Conservation (phyloP, 2,329 filamentous ascomycete species). For the Monosporascus cannonballus region DNA sequence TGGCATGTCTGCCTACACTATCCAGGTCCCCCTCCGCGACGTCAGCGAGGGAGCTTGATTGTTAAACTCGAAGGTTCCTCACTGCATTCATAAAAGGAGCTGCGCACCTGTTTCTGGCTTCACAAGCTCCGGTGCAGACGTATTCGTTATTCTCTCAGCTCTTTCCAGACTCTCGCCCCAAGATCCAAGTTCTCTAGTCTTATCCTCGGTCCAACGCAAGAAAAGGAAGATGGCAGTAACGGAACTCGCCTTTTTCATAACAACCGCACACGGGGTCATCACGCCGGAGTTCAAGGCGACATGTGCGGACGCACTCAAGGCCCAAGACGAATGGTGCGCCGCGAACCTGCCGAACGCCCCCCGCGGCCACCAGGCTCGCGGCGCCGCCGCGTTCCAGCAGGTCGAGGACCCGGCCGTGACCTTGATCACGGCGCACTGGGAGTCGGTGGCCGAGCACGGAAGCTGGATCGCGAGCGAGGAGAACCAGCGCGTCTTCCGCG, state of each 20-base stretch:
- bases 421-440: slow-evolving; percentile 41
- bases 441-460: slow-evolving; percentile 32
- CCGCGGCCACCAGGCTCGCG: slow-evolving; percentile 28
- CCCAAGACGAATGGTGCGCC: slow-evolving; percentile 37
- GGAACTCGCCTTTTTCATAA: slow-evolving; percentile 21
- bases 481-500: slow-evolving; percentile 30
- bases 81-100: too few species aligned
- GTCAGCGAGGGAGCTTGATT: too few species aligned
- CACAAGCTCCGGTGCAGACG: too few species aligned
- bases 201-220: background rate
- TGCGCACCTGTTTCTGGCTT: too few species aligned
- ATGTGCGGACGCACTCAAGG: slow-evolving; percentile 23
- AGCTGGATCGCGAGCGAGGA: slow-evolving; percentile 38
- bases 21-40: too few species aligned
- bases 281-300: slow-evolving; percentile 26
- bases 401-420: slow-evolving; percentile 29
- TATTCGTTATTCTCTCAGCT: too few species aligned
- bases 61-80: too few species aligned
- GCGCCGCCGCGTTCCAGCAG: slow-evolving; percentile 28
- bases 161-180: too few species aligned
- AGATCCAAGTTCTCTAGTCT: too few species aligned
- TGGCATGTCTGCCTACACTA: too few species aligned
- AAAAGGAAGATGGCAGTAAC: slow-evolving; percentile 17
- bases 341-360: slow-evolving; percentile 28
- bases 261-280: slow-evolving; percentile 19